Evolutionary conservation across 176 grass and related monocot species (phyloP), one percentile per base, ranked within the genome.

Genomic region (Aegilops tauschii): DNA sequence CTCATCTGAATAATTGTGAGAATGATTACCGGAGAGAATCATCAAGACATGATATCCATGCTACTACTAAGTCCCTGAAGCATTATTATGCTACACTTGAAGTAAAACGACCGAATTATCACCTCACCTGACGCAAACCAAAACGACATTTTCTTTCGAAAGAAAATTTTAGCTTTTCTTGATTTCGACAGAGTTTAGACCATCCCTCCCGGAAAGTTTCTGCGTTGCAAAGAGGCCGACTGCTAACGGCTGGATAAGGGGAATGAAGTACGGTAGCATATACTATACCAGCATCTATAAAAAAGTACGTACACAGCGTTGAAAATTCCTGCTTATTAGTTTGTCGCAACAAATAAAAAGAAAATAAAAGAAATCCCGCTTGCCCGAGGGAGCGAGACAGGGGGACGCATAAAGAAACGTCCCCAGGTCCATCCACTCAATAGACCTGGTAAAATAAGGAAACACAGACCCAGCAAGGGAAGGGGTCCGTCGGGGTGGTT

Each of bases 321-420:
- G 65, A 83, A 82, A 54, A 32, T 54, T 85, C 62, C 7, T 70
- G 32, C 17, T 50, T 1, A 21, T 31, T 31, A 31, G 31, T 31
- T 4, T 21, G 54, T 21, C 6, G 6, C 56, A 59, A 2, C 50
- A 54, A 7, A 54, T 16, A 50, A 56, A 52, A 56, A 20, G 0
- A 21, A 59, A 58, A 3, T 2, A 58, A 59, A 59, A 18, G 4
- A 18, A 54, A 59, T 59, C 20, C 6, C 7, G 18, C 0, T 44
- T 74, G 30, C 58, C 34, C 73, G 0, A 35, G 74, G 56, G 40
- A 61, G 25, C 11, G 45, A 63, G 66, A 73, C 65, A 79, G 44
- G 54, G 54, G 65, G 9, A 8, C 82, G 59, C 44, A 73, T 64
- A 61, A 81, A 84, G 36, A 90, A 80, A 76, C 74, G 67, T 65